Evolutionary conservation across 148 eudicot genomes (phyloP).

Genomic region (Rhododendron vialii): DNA sequence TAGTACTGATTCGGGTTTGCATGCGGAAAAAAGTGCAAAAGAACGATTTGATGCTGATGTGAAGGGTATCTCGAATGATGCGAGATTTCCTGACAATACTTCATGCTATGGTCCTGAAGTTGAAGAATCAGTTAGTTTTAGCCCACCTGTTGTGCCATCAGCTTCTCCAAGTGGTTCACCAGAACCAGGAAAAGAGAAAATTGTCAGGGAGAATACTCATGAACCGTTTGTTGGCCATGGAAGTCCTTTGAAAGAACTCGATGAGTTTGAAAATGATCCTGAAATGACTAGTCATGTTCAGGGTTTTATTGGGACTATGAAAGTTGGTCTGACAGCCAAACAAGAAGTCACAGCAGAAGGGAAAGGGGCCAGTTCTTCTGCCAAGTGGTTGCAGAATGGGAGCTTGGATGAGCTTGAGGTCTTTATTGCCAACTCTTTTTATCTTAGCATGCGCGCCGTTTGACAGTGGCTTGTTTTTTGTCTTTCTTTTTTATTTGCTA

Average conservation of each 20-base stretch:
- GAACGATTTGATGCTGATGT: not conserved
- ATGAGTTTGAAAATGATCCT: conserved; percentile 1
- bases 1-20: not conserved
- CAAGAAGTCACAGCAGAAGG: conserved; percentile 12
- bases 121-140: conserved; percentile 5
- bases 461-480: not conserved
- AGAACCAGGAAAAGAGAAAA: conserved; percentile 5
- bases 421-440: conserved; percentile 5
- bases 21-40: conserved; percentile 1
- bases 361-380: not conserved
- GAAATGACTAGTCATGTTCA: conserved; percentile 4
- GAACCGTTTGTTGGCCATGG: not conserved
- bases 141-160: not conserved
- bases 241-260: not conserved
- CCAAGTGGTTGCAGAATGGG: conserved; percentile 11
- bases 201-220: conserved; percentile 4
- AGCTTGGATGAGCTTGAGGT: conserved; percentile 38
- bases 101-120: not conserved
- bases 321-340: not conserved
- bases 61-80: not conserved
- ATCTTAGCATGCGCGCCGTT: not conserved
- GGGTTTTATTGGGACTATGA: not conserved
- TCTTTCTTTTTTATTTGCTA: not conserved
- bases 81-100: not conserved
- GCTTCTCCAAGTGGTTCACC: not conserved